A percentile compares a stretch with the other conserved stretches of the same genome.
These are phyloP conservation scores for Mortierella antarctica DNA, from an alignment of 192 early-diverging fungal genomes.

Conservation along the genomic window DNA sequence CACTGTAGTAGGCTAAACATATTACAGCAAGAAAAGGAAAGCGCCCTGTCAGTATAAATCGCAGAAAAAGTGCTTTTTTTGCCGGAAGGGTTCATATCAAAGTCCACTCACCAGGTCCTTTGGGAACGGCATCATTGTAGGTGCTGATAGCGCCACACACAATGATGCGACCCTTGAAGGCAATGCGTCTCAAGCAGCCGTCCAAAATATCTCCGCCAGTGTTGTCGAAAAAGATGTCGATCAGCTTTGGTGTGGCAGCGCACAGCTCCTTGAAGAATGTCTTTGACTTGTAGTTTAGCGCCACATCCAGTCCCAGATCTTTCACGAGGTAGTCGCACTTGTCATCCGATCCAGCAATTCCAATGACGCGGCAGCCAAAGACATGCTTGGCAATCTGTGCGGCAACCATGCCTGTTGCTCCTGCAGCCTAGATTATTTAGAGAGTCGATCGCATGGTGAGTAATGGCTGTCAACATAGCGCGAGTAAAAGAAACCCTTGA, in stretches of 20 bases:
- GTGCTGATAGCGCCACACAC: conserved; percentile 65
- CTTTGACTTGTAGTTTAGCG: conserved; percentile 63
- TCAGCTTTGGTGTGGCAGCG: conserved; percentile 55
- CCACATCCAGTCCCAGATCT: conserved; percentile 62
- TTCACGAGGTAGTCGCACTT: conserved; percentile 63
- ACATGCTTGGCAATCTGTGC: conserved; percentile 60
- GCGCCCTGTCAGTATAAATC: background rate
- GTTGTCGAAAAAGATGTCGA: conserved; percentile 69
- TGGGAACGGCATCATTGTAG: conserved; percentile 54
- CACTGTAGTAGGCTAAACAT: conserved; percentile 44
- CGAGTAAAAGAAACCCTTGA: background rate
- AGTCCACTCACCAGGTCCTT: conserved; percentile 47
- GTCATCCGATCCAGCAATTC: conserved; percentile 64
- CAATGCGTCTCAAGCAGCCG: conserved; percentile 53
- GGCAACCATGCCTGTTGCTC: conserved; percentile 59
- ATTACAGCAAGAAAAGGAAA: background rate
- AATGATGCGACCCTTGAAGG: conserved; percentile 58
- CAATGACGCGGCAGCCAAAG: conserved; percentile 60
- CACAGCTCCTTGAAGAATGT: conserved; percentile 53
- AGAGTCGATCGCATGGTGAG: background rate
- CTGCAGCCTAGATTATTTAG: conserved; percentile 47
- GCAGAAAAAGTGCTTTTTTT: background rate
- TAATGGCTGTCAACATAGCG: background rate
- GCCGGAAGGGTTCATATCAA: background rate
- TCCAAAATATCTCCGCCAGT: conserved; percentile 66